Evolutionary conservation across 2,329 filamentous ascomycete species (phyloP), one percentile per base, ranked within the genome.

Genomic region (Sarocladium brachiariae): DNA sequence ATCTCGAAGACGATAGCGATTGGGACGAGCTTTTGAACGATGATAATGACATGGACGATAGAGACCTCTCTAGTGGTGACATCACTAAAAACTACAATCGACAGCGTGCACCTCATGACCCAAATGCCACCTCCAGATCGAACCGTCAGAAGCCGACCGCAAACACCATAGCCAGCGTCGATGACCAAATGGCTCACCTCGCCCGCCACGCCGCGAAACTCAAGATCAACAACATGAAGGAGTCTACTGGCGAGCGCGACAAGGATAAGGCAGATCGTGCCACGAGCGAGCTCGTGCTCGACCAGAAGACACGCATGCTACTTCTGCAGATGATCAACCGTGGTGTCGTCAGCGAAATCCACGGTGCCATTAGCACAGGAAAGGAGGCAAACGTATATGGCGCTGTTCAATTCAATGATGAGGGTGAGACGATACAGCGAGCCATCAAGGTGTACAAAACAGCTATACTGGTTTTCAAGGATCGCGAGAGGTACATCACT

Each of bases 361-460:
- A 99, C 65, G 93, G 95, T 43, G 93, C 93, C 64, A 80, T 99
- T 59, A 96, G 89, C 54, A 99, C 93, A 0, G 93, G 93, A 51
- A 99, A 99, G 67, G 93, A 99, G 69, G 93, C 93, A 53, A 99
- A 99, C 65, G 93, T 99, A 23, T 99, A 99, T 70, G 89, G 95
- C 56, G 90, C 92, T 16, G 77, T 95, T 10, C 78, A 83, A 2
- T 73, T 81, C 47, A 73, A 81, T 6, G 76, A 78, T 9, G 69
- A 65, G 19, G 73, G 74, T 34, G 70, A 76, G 18, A 71, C 80
- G 1, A 70, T 83, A 1, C 89, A 96, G 61, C 82, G 89, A 46
- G 93, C 93, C 11, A 90, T 97, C 75, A 99, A 99, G 72, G 89
- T 99, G 48, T 99, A 99, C 81, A 99, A 99, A 78, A 99, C 93